Base-by-base conservation (phyloP, 441 rosid genomes). In the Biscutella auriculata region DNA sequence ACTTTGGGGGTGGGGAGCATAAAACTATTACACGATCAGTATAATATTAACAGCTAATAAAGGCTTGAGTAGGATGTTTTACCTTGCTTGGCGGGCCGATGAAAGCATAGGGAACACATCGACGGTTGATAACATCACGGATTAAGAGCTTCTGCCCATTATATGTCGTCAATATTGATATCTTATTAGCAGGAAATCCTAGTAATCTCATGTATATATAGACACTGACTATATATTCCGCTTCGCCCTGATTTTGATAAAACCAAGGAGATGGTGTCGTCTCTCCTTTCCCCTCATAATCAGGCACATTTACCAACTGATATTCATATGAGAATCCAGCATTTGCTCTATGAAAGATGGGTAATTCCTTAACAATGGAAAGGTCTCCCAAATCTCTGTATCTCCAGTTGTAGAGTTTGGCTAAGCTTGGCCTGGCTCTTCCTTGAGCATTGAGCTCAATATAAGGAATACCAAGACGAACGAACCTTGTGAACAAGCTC, bases 371-470 rank as follows among this genome's bases (percentile, higher is more conserved):
- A 43, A 93, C 87, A 53, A 65, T 76, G 43, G 96, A 76, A 67
- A 93, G 95, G 74, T 93, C 99, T 47, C 99, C 99, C 77, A 93
- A 74, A 46, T 89, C 95, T 72, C 94, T 79, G 73, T 93, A 93
- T 75, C 99, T 82, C 97, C 99, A 93, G 73, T 93, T 93, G 67
- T 89, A 93, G 34, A 93, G 97, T 67, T 78, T 66, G 37, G 97
- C 97, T 56, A 93, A 82, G 76, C 91, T 85, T 56, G 99, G 96
- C 76, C 99, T 77, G 61, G 99, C 96, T 85, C 99, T 80, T 71
- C 99, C 99, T 73, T 93, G 99, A 37, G 99, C 99, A 74, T 93
- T 93, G 57, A 93, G 97, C 82, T 93, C 99, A 37, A 89, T 89
- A 71, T 93, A 87, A 37, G 99, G 99, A 65, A 93, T 87, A 52